These are phyloP conservation scores for Pseudogymnoascus sp. DNA, from an alignment of 2,329 filamentous ascomycete genomes.

Conservation along the genomic window DNA sequence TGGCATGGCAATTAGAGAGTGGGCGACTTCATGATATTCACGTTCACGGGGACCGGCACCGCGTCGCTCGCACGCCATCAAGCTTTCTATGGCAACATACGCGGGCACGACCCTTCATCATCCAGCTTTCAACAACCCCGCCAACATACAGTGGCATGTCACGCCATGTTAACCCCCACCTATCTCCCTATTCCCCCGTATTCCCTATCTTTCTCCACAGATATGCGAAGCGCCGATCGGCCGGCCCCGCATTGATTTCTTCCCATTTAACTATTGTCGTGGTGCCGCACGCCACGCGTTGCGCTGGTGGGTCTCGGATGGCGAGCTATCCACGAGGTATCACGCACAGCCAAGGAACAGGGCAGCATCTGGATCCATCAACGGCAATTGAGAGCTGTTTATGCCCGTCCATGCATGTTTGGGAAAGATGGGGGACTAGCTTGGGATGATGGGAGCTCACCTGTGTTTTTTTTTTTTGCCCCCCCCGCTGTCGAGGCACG, in stretches of 20 bases:
- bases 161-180: background rate
- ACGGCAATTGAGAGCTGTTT: background rate
- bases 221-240: background rate
- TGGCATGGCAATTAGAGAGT: background rate
- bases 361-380: background rate
- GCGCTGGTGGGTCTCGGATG: background rate
- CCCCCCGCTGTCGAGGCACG: background rate
- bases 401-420: background rate
- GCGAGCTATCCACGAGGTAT: slow-evolving; percentile 17
- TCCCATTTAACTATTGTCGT: background rate
- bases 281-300: background rate
- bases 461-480: background rate
- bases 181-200: background rate
- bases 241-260: background rate
- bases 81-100: background rate
- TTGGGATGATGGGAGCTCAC: background rate
- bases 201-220: background rate
- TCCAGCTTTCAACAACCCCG: background rate
- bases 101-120: background rate
- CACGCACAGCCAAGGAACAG: slow-evolving; percentile 9
- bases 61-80: background rate
- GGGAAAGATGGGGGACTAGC: background rate
- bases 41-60: background rate
- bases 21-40: background rate
- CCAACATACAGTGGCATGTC: background rate